phyloP scores from a whole-genome alignment of 345 rosid species.

The Salix brachista region DNA sequence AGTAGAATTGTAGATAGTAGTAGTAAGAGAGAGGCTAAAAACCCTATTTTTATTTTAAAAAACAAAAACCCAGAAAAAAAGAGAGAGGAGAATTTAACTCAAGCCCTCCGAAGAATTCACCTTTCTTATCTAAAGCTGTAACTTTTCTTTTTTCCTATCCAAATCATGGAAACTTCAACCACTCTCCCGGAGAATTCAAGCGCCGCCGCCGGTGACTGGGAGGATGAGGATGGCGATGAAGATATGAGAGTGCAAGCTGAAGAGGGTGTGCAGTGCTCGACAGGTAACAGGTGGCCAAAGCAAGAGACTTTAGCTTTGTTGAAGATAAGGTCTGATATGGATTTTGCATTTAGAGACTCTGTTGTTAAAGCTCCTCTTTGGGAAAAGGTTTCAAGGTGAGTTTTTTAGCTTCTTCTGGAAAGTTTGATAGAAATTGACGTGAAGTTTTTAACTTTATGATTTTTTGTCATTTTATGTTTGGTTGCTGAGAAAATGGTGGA shows the following conservation, averaged over 20 bases:
- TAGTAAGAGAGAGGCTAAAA: neutral
- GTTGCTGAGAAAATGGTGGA: neutral
- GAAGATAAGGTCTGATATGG: conserved; percentile 30
- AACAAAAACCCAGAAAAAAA: neutral
- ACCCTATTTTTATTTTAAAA: neutral
- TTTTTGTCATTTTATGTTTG: neutral
- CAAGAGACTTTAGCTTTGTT: conserved; percentile 27
- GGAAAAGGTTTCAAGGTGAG: conserved; percentile 33
- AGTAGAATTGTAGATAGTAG: neutral
- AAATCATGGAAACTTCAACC: conserved; percentile 39
- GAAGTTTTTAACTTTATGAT: neutral
- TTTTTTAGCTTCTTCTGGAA: conserved; percentile 6
- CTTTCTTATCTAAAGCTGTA: conserved; percentile 21
- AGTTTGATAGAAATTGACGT: neutral
- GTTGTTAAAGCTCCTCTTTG: conserved; percentile 25
- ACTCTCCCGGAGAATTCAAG: conserved; percentile 26
- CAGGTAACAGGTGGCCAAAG: conserved; percentile 29
- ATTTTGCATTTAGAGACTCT: conserved; percentile 19
- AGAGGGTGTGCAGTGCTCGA: conserved; percentile 36
- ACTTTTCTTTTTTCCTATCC: conserved; percentile 6
- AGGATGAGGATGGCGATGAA: conserved; percentile 18
- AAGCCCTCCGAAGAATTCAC: conserved; percentile 18
- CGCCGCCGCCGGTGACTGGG: conserved; percentile 12
- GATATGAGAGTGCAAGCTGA: conserved; percentile 26
- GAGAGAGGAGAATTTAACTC: conserved; percentile 8